A percentile compares a stretch with the other conserved stretches of the same genome.
Conservation (phyloP, 306 rosid species). For the Carpinus viminea region DNA sequence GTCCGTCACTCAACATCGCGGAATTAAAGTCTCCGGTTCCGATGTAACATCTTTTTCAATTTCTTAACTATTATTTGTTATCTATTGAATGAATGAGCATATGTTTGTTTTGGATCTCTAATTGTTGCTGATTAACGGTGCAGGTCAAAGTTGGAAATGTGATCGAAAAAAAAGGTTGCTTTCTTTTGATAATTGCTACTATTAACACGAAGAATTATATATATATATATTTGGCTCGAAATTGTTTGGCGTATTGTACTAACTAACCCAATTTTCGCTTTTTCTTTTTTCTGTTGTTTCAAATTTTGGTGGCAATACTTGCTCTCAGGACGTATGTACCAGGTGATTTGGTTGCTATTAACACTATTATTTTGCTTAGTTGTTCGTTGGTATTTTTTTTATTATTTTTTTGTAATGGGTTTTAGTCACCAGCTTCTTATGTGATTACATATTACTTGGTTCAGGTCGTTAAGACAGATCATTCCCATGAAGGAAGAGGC, state of each 20-base stretch:
- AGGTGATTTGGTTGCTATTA: conserved; percentile 42
- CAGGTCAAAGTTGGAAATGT: conserved; percentile 83
- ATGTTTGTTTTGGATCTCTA: background rate
- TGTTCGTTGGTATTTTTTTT: background rate
- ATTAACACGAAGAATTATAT: background rate
- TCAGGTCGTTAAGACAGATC: conserved; percentile 87
- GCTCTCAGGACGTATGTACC: conserved; percentile 69
- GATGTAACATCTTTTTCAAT: conserved; percentile 47
- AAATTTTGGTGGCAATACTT: background rate
- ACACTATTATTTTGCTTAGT: background rate
- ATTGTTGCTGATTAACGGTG: conserved; percentile 9
- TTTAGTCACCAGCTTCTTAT: background rate
- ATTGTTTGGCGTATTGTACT: conserved; percentile 4
- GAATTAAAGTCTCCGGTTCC: conserved; percentile 63
- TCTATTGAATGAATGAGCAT: background rate
- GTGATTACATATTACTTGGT: conserved; percentile 6
- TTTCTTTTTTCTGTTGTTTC: no score
- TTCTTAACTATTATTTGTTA: background rate
- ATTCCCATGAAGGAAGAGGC: conserved; percentile 97
- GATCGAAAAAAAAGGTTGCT: conserved; percentile 76
- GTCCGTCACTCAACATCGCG: conserved; percentile 60
- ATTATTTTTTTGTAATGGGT: conserved; percentile 4
- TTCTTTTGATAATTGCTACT: background rate
- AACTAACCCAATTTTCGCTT: conserved; percentile 7
- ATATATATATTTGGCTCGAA: background rate